Conservation (phyloP, 805 yeast genomes). For the Yamadazyma philogaea region DNA sequence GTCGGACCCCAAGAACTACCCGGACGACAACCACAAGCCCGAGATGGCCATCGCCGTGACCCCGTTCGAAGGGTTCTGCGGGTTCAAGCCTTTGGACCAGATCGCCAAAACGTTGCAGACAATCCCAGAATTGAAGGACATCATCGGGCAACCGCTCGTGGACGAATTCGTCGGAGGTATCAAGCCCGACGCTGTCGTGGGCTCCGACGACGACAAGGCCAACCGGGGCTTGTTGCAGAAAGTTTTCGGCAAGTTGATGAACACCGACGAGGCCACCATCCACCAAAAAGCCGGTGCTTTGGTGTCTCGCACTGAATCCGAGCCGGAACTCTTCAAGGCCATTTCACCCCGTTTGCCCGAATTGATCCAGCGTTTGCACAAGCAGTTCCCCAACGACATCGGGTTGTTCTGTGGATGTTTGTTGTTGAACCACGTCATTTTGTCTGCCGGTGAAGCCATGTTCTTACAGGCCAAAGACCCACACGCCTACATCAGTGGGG, state of each 20-base stretch:
- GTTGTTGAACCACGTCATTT: slow-evolving; percentile 80
- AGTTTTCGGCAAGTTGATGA: slow-evolving; percentile 83
- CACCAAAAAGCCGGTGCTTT: slow-evolving; percentile 57
- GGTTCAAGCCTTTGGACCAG: slow-evolving; percentile 86
- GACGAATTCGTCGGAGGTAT: slow-evolving; percentile 51
- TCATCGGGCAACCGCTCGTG: slow-evolving; percentile 66
- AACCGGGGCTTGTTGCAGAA: slow-evolving; percentile 69
- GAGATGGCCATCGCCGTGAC: slow-evolving; percentile 99
- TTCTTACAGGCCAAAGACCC: slow-evolving; percentile 96
- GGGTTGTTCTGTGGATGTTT: slow-evolving; percentile 96
- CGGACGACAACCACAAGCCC: slow-evolving; percentile 98
- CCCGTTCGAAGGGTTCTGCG: slow-evolving; percentile 95
- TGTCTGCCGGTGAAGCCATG: slow-evolving; percentile 92
- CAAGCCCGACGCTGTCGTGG: slow-evolving; percentile 42
- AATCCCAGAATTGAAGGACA: slow-evolving; percentile 70
- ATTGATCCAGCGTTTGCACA: slow-evolving; percentile 71
- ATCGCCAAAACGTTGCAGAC: slow-evolving; percentile 63
- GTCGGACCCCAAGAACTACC: slow-evolving; percentile 88
- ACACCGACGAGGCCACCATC: slow-evolving; percentile 61
- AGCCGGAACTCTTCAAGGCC: slow-evolving; percentile 56
- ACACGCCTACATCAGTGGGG: slow-evolving; percentile 96
- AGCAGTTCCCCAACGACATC: slow-evolving; percentile 89
- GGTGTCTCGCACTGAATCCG: slow-evolving; percentile 57
- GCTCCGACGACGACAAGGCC: slow-evolving; percentile 48
- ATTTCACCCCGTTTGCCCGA: slow-evolving; percentile 56